Evolutionary conservation across 2,329 filamentous ascomycete species (phyloP), one percentile per base, ranked within the genome.

Genomic region (Hymenoscyphus infarciens): DNA sequence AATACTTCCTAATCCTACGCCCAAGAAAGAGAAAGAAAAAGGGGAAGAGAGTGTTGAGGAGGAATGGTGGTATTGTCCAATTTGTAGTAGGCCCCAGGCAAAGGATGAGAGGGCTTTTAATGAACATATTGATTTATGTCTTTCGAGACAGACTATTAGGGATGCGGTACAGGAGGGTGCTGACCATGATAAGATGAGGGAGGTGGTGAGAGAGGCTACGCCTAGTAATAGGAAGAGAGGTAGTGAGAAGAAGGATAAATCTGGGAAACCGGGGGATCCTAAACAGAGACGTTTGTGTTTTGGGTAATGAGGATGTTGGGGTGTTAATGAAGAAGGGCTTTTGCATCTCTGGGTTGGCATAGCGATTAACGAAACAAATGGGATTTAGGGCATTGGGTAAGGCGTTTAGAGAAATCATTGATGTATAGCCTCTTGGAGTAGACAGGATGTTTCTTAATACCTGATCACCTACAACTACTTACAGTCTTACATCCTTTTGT

Each of bases 61-160:
- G 60, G 79, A 86, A 56, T 81, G 80, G 74, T 98, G 93, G 93
- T 83, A 88, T 42, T 99, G 95, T 74, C 95, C 95, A 0, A 90
- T 98, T 54, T 99, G 95, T 74, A 77, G 79, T n/a, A 81, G 88
- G 16, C 87, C 91, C 0, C 93, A 97, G 71, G 72, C 80, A 0
- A 84, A 92, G 0, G 83, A 94, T 57, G 92, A 97, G 73, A 82
- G 82, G 55, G 79, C 78, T 0, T 96, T 98, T 77, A 99, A 99
- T 69, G 85, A 89, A 62, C 95, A 99, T 72, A 92, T 99, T 59
- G 95, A 99, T 74, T 83, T 90, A 8, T 99, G 95, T 74, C 82
- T 99, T 1, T 97, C 93, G 0, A 83, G 88, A 61, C 86, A 90
- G 71, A 91, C 92, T 0, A 98, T 99, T 70, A 88, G 88, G 55